A percentile compares a stretch with the other conserved stretches of the same genome.
These are phyloP conservation scores for Allium cepa DNA, from an alignment of 106 monocot genomes.

Conservation along the genomic window DNA sequence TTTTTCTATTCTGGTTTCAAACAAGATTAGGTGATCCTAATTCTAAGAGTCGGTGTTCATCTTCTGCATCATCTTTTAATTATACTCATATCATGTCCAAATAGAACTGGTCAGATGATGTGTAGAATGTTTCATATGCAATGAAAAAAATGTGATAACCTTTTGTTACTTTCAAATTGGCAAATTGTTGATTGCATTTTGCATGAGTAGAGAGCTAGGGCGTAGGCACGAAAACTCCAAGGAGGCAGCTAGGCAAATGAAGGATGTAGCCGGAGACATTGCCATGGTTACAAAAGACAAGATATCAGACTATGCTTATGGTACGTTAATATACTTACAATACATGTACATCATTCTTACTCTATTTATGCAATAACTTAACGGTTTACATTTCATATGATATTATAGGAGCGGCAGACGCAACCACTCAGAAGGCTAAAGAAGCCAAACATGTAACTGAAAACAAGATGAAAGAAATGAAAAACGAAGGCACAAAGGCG, in stretches of 20 bases:
- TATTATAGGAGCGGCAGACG: background rate
- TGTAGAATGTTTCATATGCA: background rate
- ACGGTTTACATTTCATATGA: too few species aligned
- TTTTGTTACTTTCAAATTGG: background rate
- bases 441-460: background rate
- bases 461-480: background rate
- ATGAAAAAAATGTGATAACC: too few species aligned
- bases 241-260: slow-evolving; percentile 1
- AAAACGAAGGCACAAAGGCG: background rate
- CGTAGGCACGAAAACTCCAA: background rate
- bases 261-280: slow-evolving; percentile 1
- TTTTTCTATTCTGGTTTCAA: too few species aligned
- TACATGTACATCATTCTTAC: background rate
- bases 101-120: background rate
- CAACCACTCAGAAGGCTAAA: background rate
- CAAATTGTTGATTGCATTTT: background rate
- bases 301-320: background rate
- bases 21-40: too few species aligned
- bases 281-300: background rate
- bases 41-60: background rate
- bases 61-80: background rate
- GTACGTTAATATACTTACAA: background rate
- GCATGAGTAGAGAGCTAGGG: background rate
- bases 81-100: too few species aligned
- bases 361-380: too few species aligned